phyloP scores from a whole-genome alignment of 75 land plant genomes.

The Pinus tabuliformis region DNA sequence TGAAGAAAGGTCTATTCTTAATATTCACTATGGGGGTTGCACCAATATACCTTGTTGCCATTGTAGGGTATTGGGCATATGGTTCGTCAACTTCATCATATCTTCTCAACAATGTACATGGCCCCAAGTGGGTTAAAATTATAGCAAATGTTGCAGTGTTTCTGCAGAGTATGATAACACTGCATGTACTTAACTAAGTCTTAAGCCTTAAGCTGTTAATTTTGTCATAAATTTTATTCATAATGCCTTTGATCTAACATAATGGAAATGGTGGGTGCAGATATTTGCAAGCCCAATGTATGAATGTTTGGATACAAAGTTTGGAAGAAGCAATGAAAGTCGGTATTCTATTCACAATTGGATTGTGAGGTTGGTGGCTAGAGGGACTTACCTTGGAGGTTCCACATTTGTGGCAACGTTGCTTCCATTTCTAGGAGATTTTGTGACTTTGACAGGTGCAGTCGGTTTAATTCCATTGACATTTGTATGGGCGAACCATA shows the following conservation, averaged over 20 bases:
- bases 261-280: slow-evolving; percentile 18
- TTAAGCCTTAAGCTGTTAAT: too few relatives aligned
- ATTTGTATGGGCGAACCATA: slow-evolving; percentile 77
- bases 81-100: slow-evolving; percentile 62
- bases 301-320: slow-evolving; percentile 73
- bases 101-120: slow-evolving; percentile 57
- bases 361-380: slow-evolving; percentile 38
- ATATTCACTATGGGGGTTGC: slow-evolving; percentile 60
- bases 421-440: slow-evolving; percentile 77
- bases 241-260: neutral
- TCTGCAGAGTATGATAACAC: slow-evolving; percentile 68
- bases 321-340: slow-evolving; percentile 38
- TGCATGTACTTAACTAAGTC: slow-evolving; percentile 51
- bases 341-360: slow-evolving; percentile 30
- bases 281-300: slow-evolving; percentile 91
- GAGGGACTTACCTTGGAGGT: slow-evolving; percentile 62
- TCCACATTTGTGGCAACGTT: slow-evolving; percentile 68
- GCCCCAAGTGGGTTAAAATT: slow-evolving; percentile 56
- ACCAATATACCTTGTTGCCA: slow-evolving; percentile 60
- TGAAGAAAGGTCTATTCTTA: slow-evolving; percentile 64
- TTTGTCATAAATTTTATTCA: neutral
- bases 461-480: slow-evolving; percentile 72
- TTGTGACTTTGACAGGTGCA: slow-evolving; percentile 78
- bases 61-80: slow-evolving; percentile 88
- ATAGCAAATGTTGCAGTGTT: slow-evolving; percentile 67